Conservation (phyloP, 2,329 filamentous ascomycete genomes). For the Aspergillus sp. region DNA sequence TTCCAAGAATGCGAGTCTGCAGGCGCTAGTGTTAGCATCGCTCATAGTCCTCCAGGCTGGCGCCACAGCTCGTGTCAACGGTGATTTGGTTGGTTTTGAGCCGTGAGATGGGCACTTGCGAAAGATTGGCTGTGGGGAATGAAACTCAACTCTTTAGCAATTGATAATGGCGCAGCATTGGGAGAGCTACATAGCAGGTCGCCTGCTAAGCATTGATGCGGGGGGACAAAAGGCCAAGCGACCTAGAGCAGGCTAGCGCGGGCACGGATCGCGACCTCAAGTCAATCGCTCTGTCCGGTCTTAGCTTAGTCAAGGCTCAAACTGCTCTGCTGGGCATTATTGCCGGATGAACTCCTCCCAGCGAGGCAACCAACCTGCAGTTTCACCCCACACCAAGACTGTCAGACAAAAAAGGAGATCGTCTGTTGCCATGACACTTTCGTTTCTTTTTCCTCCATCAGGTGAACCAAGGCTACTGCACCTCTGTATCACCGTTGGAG, state of each 20-base stretch:
- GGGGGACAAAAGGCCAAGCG: conserved; percentile 13
- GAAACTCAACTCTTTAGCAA: no score
- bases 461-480: neutral
- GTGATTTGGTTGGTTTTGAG: conserved; percentile 20
- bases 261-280: conserved; percentile 11
- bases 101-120: neutral
- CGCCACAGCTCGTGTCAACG: conserved; percentile 26
- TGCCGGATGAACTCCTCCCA: conserved; percentile 1
- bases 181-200: neutral
- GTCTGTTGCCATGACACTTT: neutral
- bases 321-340: no score
- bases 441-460: conserved; percentile 5
- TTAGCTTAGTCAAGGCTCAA: neutral
- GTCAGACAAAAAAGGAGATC: conserved; percentile 3
- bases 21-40: conserved; percentile 15
- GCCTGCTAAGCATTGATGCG: conserved; percentile 22
- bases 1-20: conserved; percentile 22
- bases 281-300: conserved; percentile 4
- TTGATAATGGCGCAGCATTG: neutral
- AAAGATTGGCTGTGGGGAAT: no score
- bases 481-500: conserved; percentile 2
- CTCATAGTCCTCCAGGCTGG: conserved; percentile 1
- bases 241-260: neutral
- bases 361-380: conserved; percentile 10
- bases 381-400: conserved; percentile 3